Conservation (phyloP, 1,284 basidiomycete genomes). For the Puccinia horiana region DNA sequence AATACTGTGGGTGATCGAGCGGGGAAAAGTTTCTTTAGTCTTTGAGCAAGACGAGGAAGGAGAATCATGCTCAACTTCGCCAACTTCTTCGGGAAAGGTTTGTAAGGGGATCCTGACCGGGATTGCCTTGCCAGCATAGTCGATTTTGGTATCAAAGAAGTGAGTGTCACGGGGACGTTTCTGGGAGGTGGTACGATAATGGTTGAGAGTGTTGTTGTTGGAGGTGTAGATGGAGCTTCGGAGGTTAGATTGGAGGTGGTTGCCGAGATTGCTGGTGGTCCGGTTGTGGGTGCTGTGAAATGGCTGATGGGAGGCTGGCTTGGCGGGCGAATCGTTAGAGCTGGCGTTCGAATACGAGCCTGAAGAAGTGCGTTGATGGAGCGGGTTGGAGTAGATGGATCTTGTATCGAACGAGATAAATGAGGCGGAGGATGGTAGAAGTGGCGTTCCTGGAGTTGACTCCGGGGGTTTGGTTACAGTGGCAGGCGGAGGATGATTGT, state of each 20-base stretch:
- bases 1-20: conserved; percentile 68
- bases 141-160: conserved; percentile 80
- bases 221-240: neutral
- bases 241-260: neutral
- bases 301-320: neutral
- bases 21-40: neutral
- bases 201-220: conserved; percentile 2
- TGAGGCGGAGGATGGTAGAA: conserved; percentile 23
- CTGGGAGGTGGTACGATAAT: conserved; percentile 28
- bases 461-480: neutral
- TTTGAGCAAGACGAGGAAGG: neutral
- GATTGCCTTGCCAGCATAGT: conserved; percentile 65
- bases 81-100: conserved; percentile 88
- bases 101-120: conserved; percentile 83
- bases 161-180: conserved; percentile 79
- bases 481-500: neutral
- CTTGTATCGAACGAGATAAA: conserved; percentile 17
- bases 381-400: conserved; percentile 22
- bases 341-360: conserved; percentile 27
- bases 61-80: conserved; percentile 65
- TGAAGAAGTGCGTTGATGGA: conserved; percentile 20
- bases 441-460: conserved; percentile 6
- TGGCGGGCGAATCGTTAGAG: neutral
- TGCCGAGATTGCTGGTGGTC: conserved; percentile 7
- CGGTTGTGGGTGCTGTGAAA: neutral